Evolutionary conservation across 2,329 filamentous ascomycete species (phyloP).

Genomic region (Fusarium armeniacum): DNA sequence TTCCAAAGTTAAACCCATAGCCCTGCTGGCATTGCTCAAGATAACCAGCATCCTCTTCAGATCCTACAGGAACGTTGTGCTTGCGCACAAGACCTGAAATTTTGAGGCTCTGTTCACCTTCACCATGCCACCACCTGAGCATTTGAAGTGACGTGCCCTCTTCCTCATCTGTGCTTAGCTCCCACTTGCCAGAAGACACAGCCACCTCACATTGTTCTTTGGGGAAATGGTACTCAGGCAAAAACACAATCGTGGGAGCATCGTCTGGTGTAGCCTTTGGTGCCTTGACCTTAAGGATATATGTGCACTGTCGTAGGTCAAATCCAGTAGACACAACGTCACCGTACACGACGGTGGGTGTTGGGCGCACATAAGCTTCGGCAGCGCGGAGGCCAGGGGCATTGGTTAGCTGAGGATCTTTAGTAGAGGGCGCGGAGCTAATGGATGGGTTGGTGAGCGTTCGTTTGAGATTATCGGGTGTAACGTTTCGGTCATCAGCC

Average conservation of each 20-base stretch:
- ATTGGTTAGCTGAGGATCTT: constrained; percentile 70
- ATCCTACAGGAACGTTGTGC: constrained; percentile 68
- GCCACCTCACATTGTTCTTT: constrained; percentile 77
- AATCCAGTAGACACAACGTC: constrained; percentile 80
- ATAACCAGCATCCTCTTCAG: constrained; percentile 82
- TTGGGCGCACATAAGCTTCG: constrained; percentile 91
- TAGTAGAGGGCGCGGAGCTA: constrained; percentile 67
- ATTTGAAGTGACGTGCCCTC: constrained; percentile 79
- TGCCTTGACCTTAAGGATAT: constrained; percentile 78
- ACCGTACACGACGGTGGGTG: constrained; percentile 81
- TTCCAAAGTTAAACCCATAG: constrained; percentile 61
- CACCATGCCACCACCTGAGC: constrained; percentile 92
- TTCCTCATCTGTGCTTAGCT: constrained; percentile 80
- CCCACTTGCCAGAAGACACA: constrained; percentile 90
- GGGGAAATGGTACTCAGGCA: constrained; percentile 95
- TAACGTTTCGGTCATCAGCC: constrained; percentile 72
- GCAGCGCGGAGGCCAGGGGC: constrained; percentile 86
- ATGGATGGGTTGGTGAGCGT: constrained; percentile 78
- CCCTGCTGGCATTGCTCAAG: constrained; percentile 75
- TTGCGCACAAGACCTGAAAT: constrained; percentile 80
- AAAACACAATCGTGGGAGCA: constrained; percentile 82
- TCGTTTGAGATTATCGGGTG: constrained; percentile 80
- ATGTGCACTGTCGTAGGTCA: constrained; percentile 83
- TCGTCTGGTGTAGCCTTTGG: constrained; percentile 70
- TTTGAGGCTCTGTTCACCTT: constrained; percentile 84